A percentile compares a stretch with the other conserved stretches of the same genome.
These are phyloP conservation scores for Naegleria gruberi DNA, from an alignment of 208 protist genomes.

Conservation along the genomic window DNA sequence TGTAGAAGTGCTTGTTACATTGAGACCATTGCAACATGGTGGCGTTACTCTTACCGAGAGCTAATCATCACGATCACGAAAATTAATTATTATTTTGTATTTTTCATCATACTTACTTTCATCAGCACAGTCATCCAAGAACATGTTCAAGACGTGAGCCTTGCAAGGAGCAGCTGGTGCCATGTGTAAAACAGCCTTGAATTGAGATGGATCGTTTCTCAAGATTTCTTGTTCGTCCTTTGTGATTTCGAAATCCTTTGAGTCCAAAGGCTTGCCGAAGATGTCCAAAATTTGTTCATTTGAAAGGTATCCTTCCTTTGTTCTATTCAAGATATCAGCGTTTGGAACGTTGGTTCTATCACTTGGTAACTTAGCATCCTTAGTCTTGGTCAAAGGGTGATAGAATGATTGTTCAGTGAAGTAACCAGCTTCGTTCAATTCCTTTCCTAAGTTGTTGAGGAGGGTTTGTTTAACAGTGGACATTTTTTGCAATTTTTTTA, in stretches of 20 bases:
- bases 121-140: background rate
- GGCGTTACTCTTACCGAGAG: background rate
- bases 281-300: slow-evolving; percentile 12
- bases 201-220: background rate
- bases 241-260: background rate
- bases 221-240: background rate
- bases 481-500: background rate
- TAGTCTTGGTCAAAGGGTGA: background rate
- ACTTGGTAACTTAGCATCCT: background rate
- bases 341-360: slow-evolving; percentile 1
- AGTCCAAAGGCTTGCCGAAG: slow-evolving; percentile 1
- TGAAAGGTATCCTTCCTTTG: background rate
- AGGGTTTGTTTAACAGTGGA: background rate
- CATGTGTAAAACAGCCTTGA: background rate
- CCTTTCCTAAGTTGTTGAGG: background rate
- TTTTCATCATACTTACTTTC: background rate
- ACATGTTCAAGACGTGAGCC: background rate
- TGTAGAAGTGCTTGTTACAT: background rate
- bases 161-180: background rate
- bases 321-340: background rate
- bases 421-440: background rate
- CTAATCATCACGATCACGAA: background rate
- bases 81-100: background rate
- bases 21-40: slow-evolving; percentile 13
- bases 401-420: background rate